Evolutionary conservation across 2,329 filamentous ascomycete genomes (phyloP).

Genomic region (Penicillium sp.): DNA sequence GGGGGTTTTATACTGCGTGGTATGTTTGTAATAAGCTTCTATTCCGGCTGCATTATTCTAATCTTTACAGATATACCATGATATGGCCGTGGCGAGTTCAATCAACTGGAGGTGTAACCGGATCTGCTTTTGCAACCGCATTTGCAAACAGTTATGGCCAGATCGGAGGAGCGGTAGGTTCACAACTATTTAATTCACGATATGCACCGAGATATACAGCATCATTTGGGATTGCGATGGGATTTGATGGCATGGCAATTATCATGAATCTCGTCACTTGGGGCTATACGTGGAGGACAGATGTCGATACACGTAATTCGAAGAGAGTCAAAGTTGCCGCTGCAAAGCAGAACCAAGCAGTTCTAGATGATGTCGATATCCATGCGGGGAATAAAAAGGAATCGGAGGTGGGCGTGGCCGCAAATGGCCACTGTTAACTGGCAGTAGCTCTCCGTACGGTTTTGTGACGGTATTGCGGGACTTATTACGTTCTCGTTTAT

Average conservation of each 20-base stretch:
- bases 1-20: constrained; percentile 49
- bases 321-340: constrained; percentile 12
- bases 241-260: constrained; percentile 17
- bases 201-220: constrained; percentile 22
- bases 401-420: too few species aligned
- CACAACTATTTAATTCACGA: constrained; percentile 22
- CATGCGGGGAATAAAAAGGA: too few species aligned
- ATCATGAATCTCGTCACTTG: constrained; percentile 20
- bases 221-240: constrained; percentile 22
- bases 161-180: constrained; percentile 23
- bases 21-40: constrained; percentile 21
- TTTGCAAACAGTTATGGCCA: constrained; percentile 27
- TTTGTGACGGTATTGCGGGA: too few species aligned
- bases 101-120: constrained; percentile 52
- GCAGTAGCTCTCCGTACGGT: too few species aligned
- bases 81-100: constrained; percentile 54
- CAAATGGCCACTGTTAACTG: too few species aligned
- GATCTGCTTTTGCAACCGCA: constrained; percentile 49
- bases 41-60: background rate
- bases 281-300: constrained; percentile 12
- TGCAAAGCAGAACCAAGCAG: constrained; percentile 4
- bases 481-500: too few species aligned
- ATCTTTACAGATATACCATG: background rate
- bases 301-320: constrained; percentile 14
- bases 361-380: constrained; percentile 6